Conservation (phyloP, 2,329 filamentous ascomycete genomes). For the Rachicladosporium sp. region DNA sequence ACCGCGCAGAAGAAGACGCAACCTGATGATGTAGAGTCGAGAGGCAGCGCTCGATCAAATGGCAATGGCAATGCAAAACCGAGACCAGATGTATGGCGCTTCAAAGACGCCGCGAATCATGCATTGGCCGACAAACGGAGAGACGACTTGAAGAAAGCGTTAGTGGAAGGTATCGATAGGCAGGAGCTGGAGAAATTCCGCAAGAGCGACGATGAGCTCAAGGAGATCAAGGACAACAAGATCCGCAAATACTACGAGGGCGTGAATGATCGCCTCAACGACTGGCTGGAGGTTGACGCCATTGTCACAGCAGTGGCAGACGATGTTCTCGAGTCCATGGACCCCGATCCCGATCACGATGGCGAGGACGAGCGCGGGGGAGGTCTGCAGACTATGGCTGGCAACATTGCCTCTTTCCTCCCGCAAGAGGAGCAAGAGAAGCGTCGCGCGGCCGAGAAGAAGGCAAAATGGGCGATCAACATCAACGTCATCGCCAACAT, state of each 20-base stretch:
- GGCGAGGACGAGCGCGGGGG: constrained; percentile 42
- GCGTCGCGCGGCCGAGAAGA: constrained; percentile 33
- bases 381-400: constrained; percentile 36
- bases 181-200: constrained; percentile 37
- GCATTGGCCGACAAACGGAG: constrained; percentile 35
- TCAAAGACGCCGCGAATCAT: constrained; percentile 36
- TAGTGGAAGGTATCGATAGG: constrained; percentile 36
- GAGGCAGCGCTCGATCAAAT: constrained; percentile 2
- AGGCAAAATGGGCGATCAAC: constrained; percentile 46
- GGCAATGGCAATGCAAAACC: constrained; percentile 10
- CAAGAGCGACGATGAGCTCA: constrained; percentile 42
- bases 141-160: constrained; percentile 36
- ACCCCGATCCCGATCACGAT: constrained; percentile 46
- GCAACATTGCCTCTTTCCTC: constrained; percentile 41
- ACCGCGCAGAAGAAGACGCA: too few species aligned
- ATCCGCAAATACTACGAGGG: constrained; percentile 42
- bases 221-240: constrained; percentile 40
- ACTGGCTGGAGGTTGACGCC: constrained; percentile 48
- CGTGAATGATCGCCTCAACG: constrained; percentile 43
- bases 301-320: constrained; percentile 44
- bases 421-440: constrained; percentile 42
- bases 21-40: constrained; percentile 2
- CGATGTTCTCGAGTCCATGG: constrained; percentile 48
- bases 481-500: constrained; percentile 51
- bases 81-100: constrained; percentile 25